Percentiles rank a stretch among this genome's conserved stretches.
Conservation (phyloP, 345 rosid species). For the Arabidopsis arenosa region DNA sequence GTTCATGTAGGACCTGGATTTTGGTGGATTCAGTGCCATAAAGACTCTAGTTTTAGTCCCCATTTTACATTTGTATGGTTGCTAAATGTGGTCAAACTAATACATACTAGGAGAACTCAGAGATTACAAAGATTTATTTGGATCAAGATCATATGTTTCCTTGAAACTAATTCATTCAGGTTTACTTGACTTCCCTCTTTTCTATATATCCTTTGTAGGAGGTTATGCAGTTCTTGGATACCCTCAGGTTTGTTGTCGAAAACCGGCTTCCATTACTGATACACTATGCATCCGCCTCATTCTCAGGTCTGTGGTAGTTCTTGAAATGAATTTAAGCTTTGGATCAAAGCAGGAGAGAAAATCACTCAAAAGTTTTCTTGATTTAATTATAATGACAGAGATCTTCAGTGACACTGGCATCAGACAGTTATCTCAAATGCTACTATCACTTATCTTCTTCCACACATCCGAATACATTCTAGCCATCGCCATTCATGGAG, state of each 20-base stretch:
- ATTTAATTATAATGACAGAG: conserved; percentile 52
- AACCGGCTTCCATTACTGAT: conserved; percentile 28
- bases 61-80: neutral
- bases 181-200: neutral
- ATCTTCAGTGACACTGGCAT: conserved; percentile 47
- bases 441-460: conserved; percentile 59
- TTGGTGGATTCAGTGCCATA: neutral
- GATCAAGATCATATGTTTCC: conserved; percentile 9
- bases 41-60: neutral
- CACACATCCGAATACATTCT: conserved; percentile 63
- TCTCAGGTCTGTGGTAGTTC: conserved; percentile 47
- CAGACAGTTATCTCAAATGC: conserved; percentile 60
- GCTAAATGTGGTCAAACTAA: conserved; percentile 11
- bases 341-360: neutral
- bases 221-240: conserved; percentile 28
- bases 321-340: neutral
- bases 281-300: conserved; percentile 27
- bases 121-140: neutral
- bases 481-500: conserved; percentile 57
- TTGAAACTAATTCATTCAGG: neutral
- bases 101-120: neutral
- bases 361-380: conserved; percentile 3
- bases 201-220: neutral
- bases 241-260: neutral
- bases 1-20: neutral